These are phyloP conservation scores for Tolypocladium cylindrosporum DNA, from an alignment of 2,329 filamentous ascomycete genomes.

Conservation along the genomic window DNA sequence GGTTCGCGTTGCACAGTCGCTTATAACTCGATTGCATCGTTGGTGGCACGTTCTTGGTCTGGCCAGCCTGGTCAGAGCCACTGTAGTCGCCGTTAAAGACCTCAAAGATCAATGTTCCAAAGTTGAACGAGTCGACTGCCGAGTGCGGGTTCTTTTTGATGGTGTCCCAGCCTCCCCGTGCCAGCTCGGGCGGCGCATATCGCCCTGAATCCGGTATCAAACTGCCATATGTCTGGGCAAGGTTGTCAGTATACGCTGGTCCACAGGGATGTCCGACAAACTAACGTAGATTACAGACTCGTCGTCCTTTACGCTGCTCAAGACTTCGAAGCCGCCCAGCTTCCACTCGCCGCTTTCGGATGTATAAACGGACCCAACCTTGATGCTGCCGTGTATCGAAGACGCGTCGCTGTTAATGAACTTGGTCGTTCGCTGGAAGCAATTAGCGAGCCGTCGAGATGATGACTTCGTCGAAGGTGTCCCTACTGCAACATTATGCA, in stretches of 20 bases:
- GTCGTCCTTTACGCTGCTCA: slow-evolving; percentile 94
- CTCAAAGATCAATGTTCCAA: slow-evolving; percentile 77
- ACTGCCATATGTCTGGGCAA: slow-evolving; percentile 65
- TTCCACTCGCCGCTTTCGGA: slow-evolving; percentile 98
- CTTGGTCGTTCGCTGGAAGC: slow-evolving; percentile 67
- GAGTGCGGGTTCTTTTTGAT: slow-evolving; percentile 75
- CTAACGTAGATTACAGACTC: slow-evolving; percentile 79
- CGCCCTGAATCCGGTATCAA: slow-evolving; percentile 74
- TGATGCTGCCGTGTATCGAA: slow-evolving; percentile 81
- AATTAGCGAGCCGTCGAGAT: slow-evolving; percentile 9
- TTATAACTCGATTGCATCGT: slow-evolving; percentile 89
- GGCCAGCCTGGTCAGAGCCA: slow-evolving; percentile 68
- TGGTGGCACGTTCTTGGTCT: slow-evolving; percentile 77
- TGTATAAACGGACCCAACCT: slow-evolving; percentile 80
- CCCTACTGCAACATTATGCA: slow-evolving; percentile 72
- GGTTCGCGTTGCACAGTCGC: slow-evolving; percentile 76
- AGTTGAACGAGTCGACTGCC: slow-evolving; percentile 80
- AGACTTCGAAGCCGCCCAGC: slow-evolving; percentile 81
- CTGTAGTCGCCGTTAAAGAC: slow-evolving; percentile 81
- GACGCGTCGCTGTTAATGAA: slow-evolving; percentile 92
- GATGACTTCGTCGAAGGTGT: not conserved
- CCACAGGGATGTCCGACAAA: not conserved
- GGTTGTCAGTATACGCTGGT: not conserved
- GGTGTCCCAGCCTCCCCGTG: slow-evolving; percentile 79
- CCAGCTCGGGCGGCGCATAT: slow-evolving; percentile 81